Base-by-base conservation (phyloP, 805 yeast species). In the Candida ulmi region DNA sequence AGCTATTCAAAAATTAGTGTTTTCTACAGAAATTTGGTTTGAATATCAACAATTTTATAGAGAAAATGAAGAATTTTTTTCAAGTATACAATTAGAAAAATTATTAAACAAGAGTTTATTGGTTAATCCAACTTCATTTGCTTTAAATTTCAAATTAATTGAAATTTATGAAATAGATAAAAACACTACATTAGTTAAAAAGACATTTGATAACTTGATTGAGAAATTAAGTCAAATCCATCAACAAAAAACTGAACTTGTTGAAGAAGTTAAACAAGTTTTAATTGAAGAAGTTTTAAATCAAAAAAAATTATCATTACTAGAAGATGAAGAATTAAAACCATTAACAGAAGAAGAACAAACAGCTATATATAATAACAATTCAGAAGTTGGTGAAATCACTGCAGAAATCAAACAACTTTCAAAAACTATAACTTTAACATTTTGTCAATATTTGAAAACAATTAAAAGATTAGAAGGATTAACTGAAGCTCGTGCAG, bases 1-100 rank as follows among this genome's bases (percentile, higher is more conserved):
- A 57, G 79, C 93, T 2, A 65, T 80, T 8, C 74, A 76, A 50
- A 58, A 74, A 11, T 61, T 82, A 38, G 72, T 80, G 13, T 83
- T 80, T 55, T 76, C 71, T 33, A 84, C 93, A 0, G 87, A 83
- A 50, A 58, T 83, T 19, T 88, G 95, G 95, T 86, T 76, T 55
- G 79, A 80, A 43, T 79, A 69, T 47, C 66, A 56, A 33, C 65
- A 66, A 26, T 71, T 63, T 40, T 61, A 62, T 21, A 48, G 50
- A 13, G 37, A 46, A 8, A 32, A 43, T 25, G 36, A 46, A 7
- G 33, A 45, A 4, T 39, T 28, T 13, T 48, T 44, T 35, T 38
- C 51, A 11, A 32, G 26, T n/a, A 31, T 36, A 1, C 43, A 44
- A 17, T 47, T 55, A 4, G 55, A 75, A 21, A 74, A 72, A 28